Evolutionary conservation across 2,329 filamentous ascomycete genomes (phyloP).

Genomic region (Monilinia polystroma): DNA sequence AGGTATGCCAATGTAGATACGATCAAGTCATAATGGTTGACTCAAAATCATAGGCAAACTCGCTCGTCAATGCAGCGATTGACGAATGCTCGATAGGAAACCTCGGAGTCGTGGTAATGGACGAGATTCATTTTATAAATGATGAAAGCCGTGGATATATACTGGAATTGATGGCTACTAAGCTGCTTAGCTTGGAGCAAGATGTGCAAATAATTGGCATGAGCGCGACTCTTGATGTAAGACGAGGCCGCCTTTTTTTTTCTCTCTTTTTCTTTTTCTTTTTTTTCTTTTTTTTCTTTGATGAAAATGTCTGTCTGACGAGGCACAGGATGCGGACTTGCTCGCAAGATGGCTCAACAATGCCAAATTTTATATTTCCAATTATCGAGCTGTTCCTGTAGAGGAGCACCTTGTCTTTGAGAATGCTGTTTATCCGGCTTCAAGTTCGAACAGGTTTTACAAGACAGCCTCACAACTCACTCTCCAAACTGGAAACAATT

Average conservation of each 20-base stretch:
- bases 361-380: slow-evolving; percentile 70
- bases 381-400: slow-evolving; percentile 72
- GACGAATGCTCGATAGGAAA: slow-evolving; percentile 65
- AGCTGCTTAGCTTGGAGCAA: slow-evolving; percentile 66
- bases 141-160: slow-evolving; percentile 76
- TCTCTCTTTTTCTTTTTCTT: neutral
- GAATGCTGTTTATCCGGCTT: slow-evolving; percentile 63
- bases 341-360: slow-evolving; percentile 65
- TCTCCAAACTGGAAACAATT: slow-evolving; percentile 37
- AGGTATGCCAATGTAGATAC: slow-evolving; percentile 46
- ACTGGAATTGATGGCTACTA: slow-evolving; percentile 71
- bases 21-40: neutral
- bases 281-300: too few relatives aligned
- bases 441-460: slow-evolving; percentile 57
- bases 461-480: slow-evolving; percentile 50
- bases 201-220: slow-evolving; percentile 72
- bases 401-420: slow-evolving; percentile 74
- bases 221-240: slow-evolving; percentile 73
- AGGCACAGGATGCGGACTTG: slow-evolving; percentile 62
- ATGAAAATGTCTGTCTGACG: slow-evolving; percentile 12
- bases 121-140: slow-evolving; percentile 81
- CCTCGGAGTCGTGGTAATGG: slow-evolving; percentile 66
- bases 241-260: slow-evolving; percentile 8
- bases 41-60: slow-evolving; percentile 58
- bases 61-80: slow-evolving; percentile 70